phyloP scores from a whole-genome alignment of 2,329 filamentous ascomycete species.

The Ophiosphaerella korrae region DNA sequence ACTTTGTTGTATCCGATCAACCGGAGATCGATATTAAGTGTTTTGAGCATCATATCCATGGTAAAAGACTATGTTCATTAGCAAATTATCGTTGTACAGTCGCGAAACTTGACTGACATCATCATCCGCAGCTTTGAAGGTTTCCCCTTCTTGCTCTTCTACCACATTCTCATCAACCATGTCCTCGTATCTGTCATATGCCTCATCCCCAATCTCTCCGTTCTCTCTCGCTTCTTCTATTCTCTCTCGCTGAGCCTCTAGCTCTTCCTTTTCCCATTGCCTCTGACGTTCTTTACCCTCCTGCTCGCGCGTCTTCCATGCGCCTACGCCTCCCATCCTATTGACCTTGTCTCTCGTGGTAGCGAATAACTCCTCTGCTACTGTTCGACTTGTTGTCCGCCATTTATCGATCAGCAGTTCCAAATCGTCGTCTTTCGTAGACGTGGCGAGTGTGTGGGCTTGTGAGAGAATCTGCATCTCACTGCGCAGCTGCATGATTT shows the following conservation, averaged over 20 bases:
- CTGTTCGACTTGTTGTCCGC: constrained; percentile 63
- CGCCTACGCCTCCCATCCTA: constrained; percentile 66
- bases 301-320: constrained; percentile 54
- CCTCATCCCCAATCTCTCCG: constrained; percentile 51
- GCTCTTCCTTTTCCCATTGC: constrained; percentile 46
- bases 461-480: constrained; percentile 50
- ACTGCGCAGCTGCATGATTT: constrained; percentile 41
- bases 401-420: constrained; percentile 63
- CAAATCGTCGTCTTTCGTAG: constrained; percentile 59
- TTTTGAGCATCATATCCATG: constrained; percentile 72
- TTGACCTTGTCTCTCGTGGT: constrained; percentile 64
- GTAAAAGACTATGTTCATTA: constrained; percentile 60
- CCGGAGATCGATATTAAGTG: constrained; percentile 65
- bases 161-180: constrained; percentile 47
- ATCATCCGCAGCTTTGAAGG: constrained; percentile 40
- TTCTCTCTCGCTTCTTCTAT: constrained; percentile 49
- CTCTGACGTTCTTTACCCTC: constrained; percentile 41
- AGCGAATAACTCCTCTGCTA: constrained; percentile 71
- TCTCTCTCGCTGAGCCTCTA: constrained; percentile 48
- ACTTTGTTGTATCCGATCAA: constrained; percentile 67
- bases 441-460: constrained; percentile 46
- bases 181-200: constrained; percentile 52
- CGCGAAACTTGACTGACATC: constrained; percentile 48
- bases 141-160: constrained; percentile 50
- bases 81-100: neutral